Percentiles rank a stretch among this genome's conserved stretches.
These are phyloP conservation scores for Kwoniella heveanensis DNA, from an alignment of 768 basidiomycete species.

Conservation along the genomic window DNA sequence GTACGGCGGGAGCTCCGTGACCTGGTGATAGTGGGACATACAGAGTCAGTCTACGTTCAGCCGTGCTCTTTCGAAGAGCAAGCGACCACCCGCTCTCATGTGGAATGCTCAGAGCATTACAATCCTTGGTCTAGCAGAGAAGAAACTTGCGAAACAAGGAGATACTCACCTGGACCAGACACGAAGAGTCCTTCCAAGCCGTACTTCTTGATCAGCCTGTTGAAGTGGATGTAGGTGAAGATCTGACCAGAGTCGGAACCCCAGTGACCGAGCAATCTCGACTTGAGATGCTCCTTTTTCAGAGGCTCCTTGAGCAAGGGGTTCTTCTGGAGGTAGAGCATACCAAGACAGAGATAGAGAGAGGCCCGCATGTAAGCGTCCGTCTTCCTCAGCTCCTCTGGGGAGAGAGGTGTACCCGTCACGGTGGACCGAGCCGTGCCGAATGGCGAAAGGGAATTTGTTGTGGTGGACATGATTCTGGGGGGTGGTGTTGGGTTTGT, in stretches of 20 bases:
- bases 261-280: constrained; percentile 79
- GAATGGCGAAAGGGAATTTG: constrained; percentile 28
- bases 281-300: constrained; percentile 72
- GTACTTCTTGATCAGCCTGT: constrained; percentile 53
- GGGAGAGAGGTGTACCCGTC: constrained; percentile 33
- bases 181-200: constrained; percentile 70
- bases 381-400: constrained; percentile 47
- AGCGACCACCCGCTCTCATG: too few relatives aligned
- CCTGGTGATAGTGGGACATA: constrained; percentile 58
- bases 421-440: constrained; percentile 46
- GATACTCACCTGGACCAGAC: constrained; percentile 61
- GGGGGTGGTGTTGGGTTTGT: not conserved
- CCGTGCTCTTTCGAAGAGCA: too few relatives aligned
- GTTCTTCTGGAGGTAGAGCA: constrained; percentile 35
- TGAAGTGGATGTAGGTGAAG: constrained; percentile 72
- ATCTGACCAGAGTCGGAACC: constrained; percentile 68
- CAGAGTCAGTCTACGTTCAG: too few relatives aligned
- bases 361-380: constrained; percentile 49
- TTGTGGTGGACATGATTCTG: constrained; percentile 3
- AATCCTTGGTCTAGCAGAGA: too few relatives aligned
- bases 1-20: constrained; percentile 82
- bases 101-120: too few relatives aligned
- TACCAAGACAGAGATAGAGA: constrained; percentile 65
- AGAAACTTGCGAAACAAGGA: not conserved
- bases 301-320: constrained; percentile 40